Evolutionary conservation across 441 rosid genomes (phyloP).

Genomic region (Populus hybrid): DNA sequence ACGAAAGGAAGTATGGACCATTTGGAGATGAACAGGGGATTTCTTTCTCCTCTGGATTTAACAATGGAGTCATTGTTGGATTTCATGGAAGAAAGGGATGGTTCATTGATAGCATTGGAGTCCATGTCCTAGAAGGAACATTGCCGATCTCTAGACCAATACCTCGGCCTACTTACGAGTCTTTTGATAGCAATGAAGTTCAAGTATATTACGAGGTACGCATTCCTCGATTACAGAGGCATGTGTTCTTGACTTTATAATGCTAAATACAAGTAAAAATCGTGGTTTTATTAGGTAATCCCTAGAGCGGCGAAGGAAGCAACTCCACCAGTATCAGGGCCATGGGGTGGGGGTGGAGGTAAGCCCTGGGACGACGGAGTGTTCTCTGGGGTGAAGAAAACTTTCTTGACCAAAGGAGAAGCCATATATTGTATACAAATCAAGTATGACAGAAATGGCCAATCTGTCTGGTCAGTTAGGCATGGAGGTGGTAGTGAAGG

Average conservation of each 20-base stretch:
- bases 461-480: constrained; percentile 62
- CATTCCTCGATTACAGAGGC: background rate
- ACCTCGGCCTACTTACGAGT: background rate
- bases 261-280: background rate
- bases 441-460: constrained; percentile 68
- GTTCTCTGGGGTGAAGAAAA: constrained; percentile 47
- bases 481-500: constrained; percentile 79
- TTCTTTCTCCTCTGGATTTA: constrained; percentile 45
- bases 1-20: constrained; percentile 75
- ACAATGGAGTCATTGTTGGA: constrained; percentile 42
- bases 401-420: constrained; percentile 56
- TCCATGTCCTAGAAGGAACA: constrained; percentile 25
- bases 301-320: constrained; percentile 53
- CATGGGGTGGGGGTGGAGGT: constrained; percentile 82
- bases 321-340: constrained; percentile 57
- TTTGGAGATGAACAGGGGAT: constrained; percentile 82
- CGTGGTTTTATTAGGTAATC: constrained; percentile 33
- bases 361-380: constrained; percentile 72
- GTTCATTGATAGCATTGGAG: constrained; percentile 27
- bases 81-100: constrained; percentile 25
- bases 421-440: constrained; percentile 56
- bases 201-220: background rate
- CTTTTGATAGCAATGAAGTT: background rate
- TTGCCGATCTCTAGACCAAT: background rate
- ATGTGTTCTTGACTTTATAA: background rate